These are phyloP conservation scores for Hymenochaete sp. DNA, from an alignment of 1,284 basidiomycete genomes.

Conservation along the genomic window DNA sequence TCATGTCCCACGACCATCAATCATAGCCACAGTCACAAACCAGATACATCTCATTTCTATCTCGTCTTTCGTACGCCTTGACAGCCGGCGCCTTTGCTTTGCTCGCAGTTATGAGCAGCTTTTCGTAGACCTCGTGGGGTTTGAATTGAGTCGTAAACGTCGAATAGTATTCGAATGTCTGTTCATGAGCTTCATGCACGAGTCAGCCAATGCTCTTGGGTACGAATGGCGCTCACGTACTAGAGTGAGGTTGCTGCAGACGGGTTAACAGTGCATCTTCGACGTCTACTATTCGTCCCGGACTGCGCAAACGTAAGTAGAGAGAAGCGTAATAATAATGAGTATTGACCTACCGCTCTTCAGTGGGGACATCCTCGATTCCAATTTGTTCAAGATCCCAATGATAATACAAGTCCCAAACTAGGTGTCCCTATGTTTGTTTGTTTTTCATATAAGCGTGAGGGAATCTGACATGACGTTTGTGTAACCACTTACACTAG, in stretches of 20 bases:
- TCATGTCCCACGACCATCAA: not conserved
- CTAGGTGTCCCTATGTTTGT: constrained; percentile 50
- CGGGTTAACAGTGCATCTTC: constrained; percentile 47
- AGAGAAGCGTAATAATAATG: not conserved
- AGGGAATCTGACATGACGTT: not conserved
- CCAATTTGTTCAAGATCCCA: constrained; percentile 68
- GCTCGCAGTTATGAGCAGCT: constrained; percentile 65
- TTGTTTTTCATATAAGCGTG: not conserved
- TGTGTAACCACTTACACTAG: constrained; percentile 34
- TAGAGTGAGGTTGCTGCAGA: constrained; percentile 60
- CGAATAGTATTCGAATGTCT: constrained; percentile 79
- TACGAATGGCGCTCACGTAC: constrained; percentile 31
- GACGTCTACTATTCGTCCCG: constrained; percentile 34
- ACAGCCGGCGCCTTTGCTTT: constrained; percentile 53
- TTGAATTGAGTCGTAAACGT: constrained; percentile 75
- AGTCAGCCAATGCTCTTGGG: constrained; percentile 22
- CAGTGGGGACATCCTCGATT: constrained; percentile 25
- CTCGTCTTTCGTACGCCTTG: constrained; percentile 54
- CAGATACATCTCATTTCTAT: constrained; percentile 48
- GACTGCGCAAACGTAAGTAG: constrained; percentile 24
- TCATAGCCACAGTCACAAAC: constrained; percentile 30
- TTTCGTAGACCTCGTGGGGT: constrained; percentile 69
- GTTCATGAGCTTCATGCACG: constrained; percentile 43
- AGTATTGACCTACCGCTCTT: constrained; percentile 38
- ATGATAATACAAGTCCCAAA: constrained; percentile 68